Conservation (phyloP, 768 basidiomycete species). For the Kwoniella europaea region DNA sequence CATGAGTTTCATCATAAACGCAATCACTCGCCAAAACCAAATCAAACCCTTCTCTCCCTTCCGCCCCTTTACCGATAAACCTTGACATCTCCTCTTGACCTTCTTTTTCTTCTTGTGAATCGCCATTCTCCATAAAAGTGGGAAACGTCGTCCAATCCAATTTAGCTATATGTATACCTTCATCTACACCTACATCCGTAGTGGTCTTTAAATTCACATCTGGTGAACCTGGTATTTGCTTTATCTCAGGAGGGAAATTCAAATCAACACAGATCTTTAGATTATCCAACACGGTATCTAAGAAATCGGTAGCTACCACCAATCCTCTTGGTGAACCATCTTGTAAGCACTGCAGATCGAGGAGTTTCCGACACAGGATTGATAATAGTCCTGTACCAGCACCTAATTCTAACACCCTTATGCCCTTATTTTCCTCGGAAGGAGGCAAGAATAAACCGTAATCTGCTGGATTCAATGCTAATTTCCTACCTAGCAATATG, state of each 20-base stretch:
- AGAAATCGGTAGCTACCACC: constrained; percentile 56
- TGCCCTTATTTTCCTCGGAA: neutral
- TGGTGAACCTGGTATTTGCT: neutral
- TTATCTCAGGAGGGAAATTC: constrained; percentile 44
- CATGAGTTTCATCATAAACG: constrained; percentile 57
- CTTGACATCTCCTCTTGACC: constrained; percentile 25
- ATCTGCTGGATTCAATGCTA: constrained; percentile 43
- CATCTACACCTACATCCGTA: constrained; percentile 7
- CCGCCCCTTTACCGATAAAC: constrained; percentile 2
- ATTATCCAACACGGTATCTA: constrained; percentile 51
- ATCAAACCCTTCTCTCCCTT: constrained; percentile 46
- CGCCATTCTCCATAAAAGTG: constrained; percentile 19
- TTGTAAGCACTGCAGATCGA: constrained; percentile 33
- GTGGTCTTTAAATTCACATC: neutral
- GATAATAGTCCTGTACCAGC: constrained; percentile 56
- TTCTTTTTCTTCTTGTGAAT: neutral
- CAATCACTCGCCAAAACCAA: constrained; percentile 56
- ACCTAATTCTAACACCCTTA: constrained; percentile 54
- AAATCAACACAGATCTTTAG: constrained; percentile 54
- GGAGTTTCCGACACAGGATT: constrained; percentile 52
- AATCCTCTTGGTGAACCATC: constrained; percentile 23
- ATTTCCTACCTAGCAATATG: constrained; percentile 53
- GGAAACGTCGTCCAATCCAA: constrained; percentile 57
- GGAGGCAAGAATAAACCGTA: constrained; percentile 40
- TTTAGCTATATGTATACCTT: constrained; percentile 44